A percentile compares a stretch with the other conserved stretches of the same genome.
Evolutionary conservation across 164 flowering plant species (phyloP).

Genomic region (Nelumbo lutea): DNA sequence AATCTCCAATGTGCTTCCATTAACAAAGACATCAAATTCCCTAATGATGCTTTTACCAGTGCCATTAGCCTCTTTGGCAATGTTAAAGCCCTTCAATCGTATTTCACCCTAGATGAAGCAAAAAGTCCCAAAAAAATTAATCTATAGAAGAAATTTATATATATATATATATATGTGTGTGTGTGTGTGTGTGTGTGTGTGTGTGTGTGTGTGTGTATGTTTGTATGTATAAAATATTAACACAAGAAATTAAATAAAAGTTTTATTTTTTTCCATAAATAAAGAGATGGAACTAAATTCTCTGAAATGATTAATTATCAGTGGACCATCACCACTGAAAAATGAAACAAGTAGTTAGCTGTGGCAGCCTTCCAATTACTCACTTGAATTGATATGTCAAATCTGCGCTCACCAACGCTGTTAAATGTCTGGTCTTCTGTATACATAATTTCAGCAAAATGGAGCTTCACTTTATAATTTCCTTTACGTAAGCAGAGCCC

Average conservation of each 20-base stretch:
- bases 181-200: too few relatives aligned
- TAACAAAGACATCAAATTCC: constrained; percentile 34
- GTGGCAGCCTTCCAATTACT: constrained; percentile 6
- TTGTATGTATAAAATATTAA: too few relatives aligned
- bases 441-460: constrained; percentile 79
- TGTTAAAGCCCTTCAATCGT: constrained; percentile 47
- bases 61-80: constrained; percentile 55
- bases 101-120: constrained; percentile 28
- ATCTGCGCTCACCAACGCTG: constrained; percentile 62
- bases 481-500: constrained; percentile 73
- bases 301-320: not conserved
- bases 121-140: not conserved
- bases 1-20: constrained; percentile 55
- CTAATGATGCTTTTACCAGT: constrained; percentile 29
- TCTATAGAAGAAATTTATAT: not conserved
- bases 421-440: constrained; percentile 38
- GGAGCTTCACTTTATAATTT: constrained; percentile 65
- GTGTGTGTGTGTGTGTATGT: too few relatives aligned
- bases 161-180: too few relatives aligned
- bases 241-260: too few relatives aligned
- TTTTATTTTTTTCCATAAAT: too few relatives aligned
- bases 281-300: too few relatives aligned
- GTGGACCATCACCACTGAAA: not conserved
- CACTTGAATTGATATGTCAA: constrained; percentile 83
- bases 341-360: not conserved